Evolutionary conservation across 75 land plant species (phyloP), one percentile per base, ranked within the genome.

Genomic region (Pinus tabuliformis): DNA sequence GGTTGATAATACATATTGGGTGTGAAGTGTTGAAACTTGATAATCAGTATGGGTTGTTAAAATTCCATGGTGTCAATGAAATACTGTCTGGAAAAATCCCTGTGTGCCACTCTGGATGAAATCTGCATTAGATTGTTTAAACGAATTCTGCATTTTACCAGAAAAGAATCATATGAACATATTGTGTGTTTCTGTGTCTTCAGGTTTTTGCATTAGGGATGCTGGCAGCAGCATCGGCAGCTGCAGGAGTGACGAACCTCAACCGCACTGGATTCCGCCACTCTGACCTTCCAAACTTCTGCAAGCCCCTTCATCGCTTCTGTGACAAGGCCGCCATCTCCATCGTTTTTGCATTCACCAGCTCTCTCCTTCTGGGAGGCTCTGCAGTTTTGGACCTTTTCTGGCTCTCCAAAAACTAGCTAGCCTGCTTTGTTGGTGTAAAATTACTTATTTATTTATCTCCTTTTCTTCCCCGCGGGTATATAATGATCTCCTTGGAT

Each of bases 171-270:
- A 49, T 1, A 49, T 49, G 54, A 45, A 18, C n/a, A 58, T n/a
- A 64, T 64, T 9, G 68, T 26, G 24, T 17, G 28, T 26, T 64
- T 22, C 5, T 72, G 5, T 37, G 20, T 12, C 49, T 64, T 30
- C 86, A 89, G 91, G 80, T 72, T 0, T 86, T 89, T 80, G 91
- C 91, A 73, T 86, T 78, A 74, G 84, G 85, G 6, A 73, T 89
- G 86, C 72, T 84, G 85, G 87, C 89, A 73, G 91, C 91, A 9
- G 91, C 86, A 9, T 89, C 91, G 18, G 88, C 91, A 22, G 84
- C 91, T 2, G 52, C 91, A 3, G 86, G 86, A 0, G 86, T 89
- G 17, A 78, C 83, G 22, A 90, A 87, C 73, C 78, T 90, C 80
- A 87, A 90, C 79, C 82, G 87, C 3, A 90, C 89, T 6, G 89